phyloP scores from a whole-genome alignment of 306 rosid species.

The Cyclanthera cordifolia region DNA sequence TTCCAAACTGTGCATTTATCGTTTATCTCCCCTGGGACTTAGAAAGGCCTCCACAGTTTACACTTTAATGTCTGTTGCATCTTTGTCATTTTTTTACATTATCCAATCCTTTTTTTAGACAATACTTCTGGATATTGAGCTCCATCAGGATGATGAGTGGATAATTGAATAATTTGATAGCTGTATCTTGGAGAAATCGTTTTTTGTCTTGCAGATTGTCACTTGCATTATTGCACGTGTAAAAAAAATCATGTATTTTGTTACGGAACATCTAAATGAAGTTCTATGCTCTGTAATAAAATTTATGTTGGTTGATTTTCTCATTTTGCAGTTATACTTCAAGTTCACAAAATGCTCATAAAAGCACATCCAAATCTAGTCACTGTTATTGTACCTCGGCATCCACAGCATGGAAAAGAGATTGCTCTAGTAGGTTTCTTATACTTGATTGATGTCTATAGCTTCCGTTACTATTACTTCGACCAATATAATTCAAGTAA shows the following conservation, averaged over 20 bases:
- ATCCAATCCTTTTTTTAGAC: background rate
- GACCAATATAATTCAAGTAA: background rate
- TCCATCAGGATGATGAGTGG: background rate
- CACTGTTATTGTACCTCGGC: constrained; percentile 72
- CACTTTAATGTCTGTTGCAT: background rate
- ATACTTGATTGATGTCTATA: background rate
- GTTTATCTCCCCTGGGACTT: background rate
- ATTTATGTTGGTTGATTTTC: constrained; percentile 11
- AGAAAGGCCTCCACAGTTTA: background rate
- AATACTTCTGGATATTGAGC: background rate
- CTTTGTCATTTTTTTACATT: background rate
- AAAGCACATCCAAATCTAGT: constrained; percentile 46
- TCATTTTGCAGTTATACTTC: constrained; percentile 58
- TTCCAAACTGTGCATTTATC: background rate
- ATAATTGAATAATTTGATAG: background rate
- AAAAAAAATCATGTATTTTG: background rate
- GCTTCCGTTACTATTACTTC: background rate
- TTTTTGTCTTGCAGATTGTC: background rate
- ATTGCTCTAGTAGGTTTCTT: constrained; percentile 51
- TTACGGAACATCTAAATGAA: background rate
- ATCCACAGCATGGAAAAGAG: constrained; percentile 66
- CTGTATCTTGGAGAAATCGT: background rate
- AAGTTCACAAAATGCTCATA: constrained; percentile 49
- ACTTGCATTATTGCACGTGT: background rate
- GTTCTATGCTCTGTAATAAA: background rate